Conservation (phyloP, 257 asterid genomes). For the Ballota nigra region DNA sequence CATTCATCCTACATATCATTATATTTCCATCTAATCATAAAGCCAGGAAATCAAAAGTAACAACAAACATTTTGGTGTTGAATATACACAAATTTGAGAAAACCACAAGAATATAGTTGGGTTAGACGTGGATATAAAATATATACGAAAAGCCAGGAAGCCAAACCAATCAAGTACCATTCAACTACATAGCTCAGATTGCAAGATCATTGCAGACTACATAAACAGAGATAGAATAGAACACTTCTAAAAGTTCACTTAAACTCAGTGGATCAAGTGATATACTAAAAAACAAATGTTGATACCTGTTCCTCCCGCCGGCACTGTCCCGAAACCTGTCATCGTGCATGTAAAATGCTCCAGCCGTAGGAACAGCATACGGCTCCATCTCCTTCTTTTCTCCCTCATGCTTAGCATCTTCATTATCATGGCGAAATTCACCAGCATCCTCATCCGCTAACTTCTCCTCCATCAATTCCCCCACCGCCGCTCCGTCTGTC, state of each 20-base stretch:
- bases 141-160: neutral
- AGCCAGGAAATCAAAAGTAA: neutral
- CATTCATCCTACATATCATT: neutral
- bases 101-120: neutral
- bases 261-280: slow-evolving; percentile 1
- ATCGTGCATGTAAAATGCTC: slow-evolving; percentile 95
- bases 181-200: neutral
- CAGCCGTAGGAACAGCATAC: slow-evolving; percentile 88
- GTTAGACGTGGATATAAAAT: neutral
- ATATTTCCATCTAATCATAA: slow-evolving; percentile 1
- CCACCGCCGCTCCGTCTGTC: slow-evolving; percentile 19
- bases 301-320: slow-evolving; percentile 69
- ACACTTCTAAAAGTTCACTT: neutral
- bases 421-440: slow-evolving; percentile 30
- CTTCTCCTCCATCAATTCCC: slow-evolving; percentile 27
- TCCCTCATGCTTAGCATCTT: slow-evolving; percentile 38
- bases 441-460: slow-evolving; percentile 26
- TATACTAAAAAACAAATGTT: neutral
- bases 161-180: neutral
- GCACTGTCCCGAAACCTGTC: slow-evolving; percentile 77
- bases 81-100: neutral
- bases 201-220: neutral
- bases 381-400: slow-evolving; percentile 78
- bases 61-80: neutral
- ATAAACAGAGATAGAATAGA: neutral